Conservation (phyloP, 2,329 filamentous ascomycete genomes). For the Hymenoscyphus fraxineus region DNA sequence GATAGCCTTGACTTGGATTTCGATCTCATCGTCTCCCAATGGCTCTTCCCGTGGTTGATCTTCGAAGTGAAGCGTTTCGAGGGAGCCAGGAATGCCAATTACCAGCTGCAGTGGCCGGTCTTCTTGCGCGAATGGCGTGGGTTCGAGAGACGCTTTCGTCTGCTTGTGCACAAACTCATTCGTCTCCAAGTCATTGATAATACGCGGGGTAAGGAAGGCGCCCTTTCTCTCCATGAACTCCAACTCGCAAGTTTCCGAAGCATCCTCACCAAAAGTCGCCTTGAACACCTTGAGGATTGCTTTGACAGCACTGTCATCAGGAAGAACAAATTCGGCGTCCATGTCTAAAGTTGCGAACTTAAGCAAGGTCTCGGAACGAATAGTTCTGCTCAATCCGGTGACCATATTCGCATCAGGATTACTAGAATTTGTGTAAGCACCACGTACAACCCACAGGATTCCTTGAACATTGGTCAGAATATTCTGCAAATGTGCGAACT, state of each 20-base stretch:
- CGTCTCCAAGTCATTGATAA: constrained; percentile 31
- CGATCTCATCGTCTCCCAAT: constrained; percentile 25
- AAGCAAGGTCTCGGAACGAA: constrained; percentile 28
- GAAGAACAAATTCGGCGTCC: constrained; percentile 32
- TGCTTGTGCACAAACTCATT: constrained; percentile 28
- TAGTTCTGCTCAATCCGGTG: constrained; percentile 30
- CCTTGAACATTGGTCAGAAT: constrained; percentile 39
- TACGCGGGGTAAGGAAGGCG: constrained; percentile 30
- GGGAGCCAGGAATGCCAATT: constrained; percentile 25
- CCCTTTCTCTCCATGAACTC: constrained; percentile 29
- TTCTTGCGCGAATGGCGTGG: constrained; percentile 20
- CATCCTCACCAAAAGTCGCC: constrained; percentile 17
- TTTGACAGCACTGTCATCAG: constrained; percentile 28
- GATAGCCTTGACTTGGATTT: constrained; percentile 33
- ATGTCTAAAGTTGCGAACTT: constrained; percentile 31
- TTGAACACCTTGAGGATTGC: constrained; percentile 23
- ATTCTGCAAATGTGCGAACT: constrained; percentile 42
- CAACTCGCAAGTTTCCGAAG: constrained; percentile 22
- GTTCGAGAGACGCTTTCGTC: constrained; percentile 20
- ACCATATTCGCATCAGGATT: constrained; percentile 31
- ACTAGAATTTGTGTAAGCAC: constrained; percentile 37
- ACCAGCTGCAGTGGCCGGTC: constrained; percentile 24
- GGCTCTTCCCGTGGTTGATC: constrained; percentile 14
- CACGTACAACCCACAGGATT: constrained; percentile 48
- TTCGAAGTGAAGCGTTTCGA: constrained; percentile 31